Evolutionary conservation across 768 basidiomycete species (phyloP).

Genomic region (Lactifluus volemus): DNA sequence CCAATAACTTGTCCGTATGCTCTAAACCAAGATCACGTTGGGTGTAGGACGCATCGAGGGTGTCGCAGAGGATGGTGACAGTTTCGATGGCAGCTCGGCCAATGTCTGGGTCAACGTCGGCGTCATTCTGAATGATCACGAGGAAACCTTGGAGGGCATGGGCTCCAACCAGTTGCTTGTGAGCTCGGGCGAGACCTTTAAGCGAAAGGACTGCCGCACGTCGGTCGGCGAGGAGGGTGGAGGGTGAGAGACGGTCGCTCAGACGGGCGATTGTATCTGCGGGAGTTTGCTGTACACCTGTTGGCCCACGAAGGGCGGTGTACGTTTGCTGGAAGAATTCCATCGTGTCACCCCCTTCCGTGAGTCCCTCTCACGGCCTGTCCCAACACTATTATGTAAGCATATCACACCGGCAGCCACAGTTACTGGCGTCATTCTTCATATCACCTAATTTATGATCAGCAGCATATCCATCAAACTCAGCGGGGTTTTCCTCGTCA

Average conservation of each 20-base stretch:
- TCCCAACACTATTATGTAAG: neutral
- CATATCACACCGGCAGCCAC: neutral
- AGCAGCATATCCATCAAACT: neutral
- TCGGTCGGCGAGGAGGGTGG: conserved; percentile 82
- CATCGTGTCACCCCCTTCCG: conserved; percentile 33
- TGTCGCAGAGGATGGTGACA: conserved; percentile 75
- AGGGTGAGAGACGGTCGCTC: conserved; percentile 84
- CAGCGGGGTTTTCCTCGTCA: neutral
- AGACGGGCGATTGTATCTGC: conserved; percentile 81
- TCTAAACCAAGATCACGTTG: conserved; percentile 69
- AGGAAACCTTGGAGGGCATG: conserved; percentile 70
- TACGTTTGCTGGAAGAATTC: conserved; percentile 83
- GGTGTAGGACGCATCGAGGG: conserved; percentile 41
- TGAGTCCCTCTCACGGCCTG: neutral
- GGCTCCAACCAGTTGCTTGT: conserved; percentile 81
- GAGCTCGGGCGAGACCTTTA: conserved; percentile 88
- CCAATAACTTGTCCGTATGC: conserved; percentile 75
- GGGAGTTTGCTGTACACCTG: conserved; percentile 75
- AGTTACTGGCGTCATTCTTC: no score
- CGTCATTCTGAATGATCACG: conserved; percentile 77
- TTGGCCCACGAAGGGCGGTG: conserved; percentile 75
- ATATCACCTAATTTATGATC: neutral
- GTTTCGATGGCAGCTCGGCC: conserved; percentile 92
- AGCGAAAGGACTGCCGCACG: conserved; percentile 89
- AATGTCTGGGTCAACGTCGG: conserved; percentile 84